Evolutionary conservation across 192 early-diverging fungal species (phyloP).

Genomic region (Spinellus fusiger): DNA sequence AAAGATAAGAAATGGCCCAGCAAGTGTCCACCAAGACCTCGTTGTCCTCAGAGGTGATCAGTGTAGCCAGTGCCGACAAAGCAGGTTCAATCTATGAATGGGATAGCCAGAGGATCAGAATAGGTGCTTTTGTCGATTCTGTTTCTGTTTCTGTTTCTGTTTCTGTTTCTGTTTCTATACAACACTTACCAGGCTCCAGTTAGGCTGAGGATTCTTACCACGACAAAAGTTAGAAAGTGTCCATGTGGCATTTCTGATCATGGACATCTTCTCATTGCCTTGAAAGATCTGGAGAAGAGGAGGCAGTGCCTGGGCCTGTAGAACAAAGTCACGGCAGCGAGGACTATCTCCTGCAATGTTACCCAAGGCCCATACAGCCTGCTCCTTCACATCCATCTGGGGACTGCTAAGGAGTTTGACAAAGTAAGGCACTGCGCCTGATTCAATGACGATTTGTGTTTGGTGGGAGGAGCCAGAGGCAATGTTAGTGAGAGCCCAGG

Average conservation of each 20-base stretch:
- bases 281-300: conserved; percentile 86
- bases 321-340: conserved; percentile 84
- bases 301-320: conserved; percentile 71
- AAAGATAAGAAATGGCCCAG: conserved; percentile 99
- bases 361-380: conserved; percentile 98
- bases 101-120: conserved; percentile 5
- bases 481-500: conserved; percentile 99
- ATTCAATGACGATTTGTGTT: conserved; percentile 91
- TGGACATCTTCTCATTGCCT: conserved; percentile 88
- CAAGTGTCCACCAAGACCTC: conserved; percentile 98
- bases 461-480: conserved; percentile 93
- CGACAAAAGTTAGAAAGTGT: conserved; percentile 98
- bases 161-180: not conserved
- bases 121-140: conserved; percentile 1
- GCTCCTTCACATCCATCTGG: conserved; percentile 88
- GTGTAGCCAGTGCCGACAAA: conserved; percentile 82
- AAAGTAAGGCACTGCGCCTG: conserved; percentile 88
- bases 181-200: conserved; percentile 65
- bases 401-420: conserved; percentile 80
- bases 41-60: conserved; percentile 87
- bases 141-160: not conserved
- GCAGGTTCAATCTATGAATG: conserved; percentile 72
- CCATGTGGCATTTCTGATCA: conserved; percentile 99
- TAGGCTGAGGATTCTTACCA: conserved; percentile 94
- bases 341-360: conserved; percentile 99